Evolutionary conservation across 2,329 filamentous ascomycete species (phyloP).

Genomic region (Monilinia vaccinii-corymbosi): DNA sequence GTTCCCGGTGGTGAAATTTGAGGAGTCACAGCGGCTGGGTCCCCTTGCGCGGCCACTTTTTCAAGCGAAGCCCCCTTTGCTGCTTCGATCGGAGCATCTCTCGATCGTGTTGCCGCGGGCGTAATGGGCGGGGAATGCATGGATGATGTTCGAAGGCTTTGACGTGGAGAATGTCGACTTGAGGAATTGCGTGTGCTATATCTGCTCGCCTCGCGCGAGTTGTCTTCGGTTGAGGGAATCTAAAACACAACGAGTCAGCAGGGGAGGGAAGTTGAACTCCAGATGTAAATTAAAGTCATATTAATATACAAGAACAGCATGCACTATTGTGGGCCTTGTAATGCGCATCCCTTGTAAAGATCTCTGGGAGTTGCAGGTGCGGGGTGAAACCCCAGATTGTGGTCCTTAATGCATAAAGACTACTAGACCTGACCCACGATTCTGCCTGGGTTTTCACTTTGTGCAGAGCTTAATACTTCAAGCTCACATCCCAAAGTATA

Average conservation of each 20-base stretch:
- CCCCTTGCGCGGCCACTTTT: slow-evolving; percentile 32
- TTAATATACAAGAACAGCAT: slow-evolving; percentile 6
- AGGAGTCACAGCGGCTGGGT: slow-evolving; percentile 52
- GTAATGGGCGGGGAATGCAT: slow-evolving; percentile 86
- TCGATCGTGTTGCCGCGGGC: slow-evolving; percentile 64
- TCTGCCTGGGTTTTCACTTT: slow-evolving; percentile 10
- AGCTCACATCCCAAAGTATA: background rate
- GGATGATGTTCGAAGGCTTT: slow-evolving; percentile 58
- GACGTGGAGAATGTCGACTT: slow-evolving; percentile 53
- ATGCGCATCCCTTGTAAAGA: slow-evolving; percentile 8
- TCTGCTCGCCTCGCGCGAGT: slow-evolving; percentile 49
- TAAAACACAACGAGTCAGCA: slow-evolving; percentile 28
- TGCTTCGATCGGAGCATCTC: slow-evolving; percentile 34
- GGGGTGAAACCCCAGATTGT: slow-evolving; percentile 19
- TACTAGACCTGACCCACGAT: slow-evolving; percentile 12
- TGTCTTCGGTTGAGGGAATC: slow-evolving; percentile 52
- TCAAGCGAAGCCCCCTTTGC: slow-evolving; percentile 29
- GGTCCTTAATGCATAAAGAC: slow-evolving; percentile 12
- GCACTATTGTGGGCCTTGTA: slow-evolving; percentile 15
- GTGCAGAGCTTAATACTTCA: slow-evolving; percentile 2
- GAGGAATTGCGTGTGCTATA: slow-evolving; percentile 58
- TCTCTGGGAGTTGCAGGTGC: slow-evolving; percentile 15
- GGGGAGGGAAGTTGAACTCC: background rate
- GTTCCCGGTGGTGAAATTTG: slow-evolving; percentile 55
- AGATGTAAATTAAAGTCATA: slow-evolving; percentile 10